phyloP scores from a whole-genome alignment of 306 rosid genomes.

The Cyamopsis tetragonoloba region DNA sequence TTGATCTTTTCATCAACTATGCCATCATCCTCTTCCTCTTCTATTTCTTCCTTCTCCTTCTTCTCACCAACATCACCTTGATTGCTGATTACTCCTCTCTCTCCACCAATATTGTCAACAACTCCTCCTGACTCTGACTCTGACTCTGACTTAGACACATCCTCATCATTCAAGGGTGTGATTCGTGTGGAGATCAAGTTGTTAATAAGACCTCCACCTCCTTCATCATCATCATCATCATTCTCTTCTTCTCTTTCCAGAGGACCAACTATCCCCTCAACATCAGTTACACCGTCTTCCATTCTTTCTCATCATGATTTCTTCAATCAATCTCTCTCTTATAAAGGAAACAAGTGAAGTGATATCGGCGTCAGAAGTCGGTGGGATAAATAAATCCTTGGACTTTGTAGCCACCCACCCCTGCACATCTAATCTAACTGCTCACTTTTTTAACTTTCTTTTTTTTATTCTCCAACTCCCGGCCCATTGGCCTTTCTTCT shows the following conservation, averaged over 20 bases:
- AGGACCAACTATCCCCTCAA: conserved; percentile 3
- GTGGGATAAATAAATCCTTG: not conserved
- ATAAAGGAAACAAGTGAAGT: too few relatives aligned
- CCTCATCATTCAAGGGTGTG: conserved; percentile 23
- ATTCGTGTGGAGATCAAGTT: conserved; percentile 27
- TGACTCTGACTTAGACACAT: too few relatives aligned
- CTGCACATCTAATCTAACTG: too few relatives aligned
- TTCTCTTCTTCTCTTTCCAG: not conserved
- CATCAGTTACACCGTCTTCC: conserved; percentile 31
- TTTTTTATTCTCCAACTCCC: too few relatives aligned
- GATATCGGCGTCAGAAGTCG: too few relatives aligned
- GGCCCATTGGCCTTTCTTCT: too few relatives aligned
- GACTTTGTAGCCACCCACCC: conserved; percentile 23
- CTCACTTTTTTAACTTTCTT: not conserved
- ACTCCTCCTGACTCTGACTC: not conserved
- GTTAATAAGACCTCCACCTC: conserved; percentile 27
- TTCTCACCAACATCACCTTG: not conserved
- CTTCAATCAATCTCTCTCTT: not conserved
- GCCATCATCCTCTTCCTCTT: not conserved
- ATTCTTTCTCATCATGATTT: not conserved
- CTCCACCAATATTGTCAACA: not conserved
- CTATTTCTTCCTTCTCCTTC: not conserved
- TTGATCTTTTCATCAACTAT: conserved; percentile 15
- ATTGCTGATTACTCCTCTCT: conserved; percentile 30
- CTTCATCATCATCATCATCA: not conserved